Base-by-base conservation (phyloP, 2,329 filamentous ascomycete genomes). In the Colletotrichum sublineola region DNA sequence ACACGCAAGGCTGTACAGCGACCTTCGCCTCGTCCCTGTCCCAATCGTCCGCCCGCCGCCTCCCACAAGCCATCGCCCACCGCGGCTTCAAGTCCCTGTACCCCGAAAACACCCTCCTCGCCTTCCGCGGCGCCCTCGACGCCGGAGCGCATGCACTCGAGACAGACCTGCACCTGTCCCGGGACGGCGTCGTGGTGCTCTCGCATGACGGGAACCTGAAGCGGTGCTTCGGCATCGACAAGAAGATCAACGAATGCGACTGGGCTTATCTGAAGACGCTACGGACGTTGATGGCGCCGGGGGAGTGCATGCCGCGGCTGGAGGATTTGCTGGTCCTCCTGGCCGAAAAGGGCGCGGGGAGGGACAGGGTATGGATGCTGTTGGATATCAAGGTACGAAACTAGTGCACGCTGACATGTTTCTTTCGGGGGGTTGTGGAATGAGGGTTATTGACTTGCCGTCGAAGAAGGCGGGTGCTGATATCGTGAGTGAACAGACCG, bases 41-140 rank as follows among this genome's bases (percentile, higher is more conserved):
- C 3, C 73, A 78, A 33, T 70, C 77, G 15, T 71, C 74, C 33
- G 75, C 77, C 5, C 46, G n/a, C 9, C 78, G 75, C 33, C 80
- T 90, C 62, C 93, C 94, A 1, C 92, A 94, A 79, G 88, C 90
- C 67, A 94, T 96, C 74, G 93, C 92, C 1, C 94, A 96, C 83
- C 87, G 94, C 69, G 94, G 94, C 56, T 94, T 92, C 86, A 96
- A 94, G 79, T 90, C 91, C 0, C 86, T 87, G 63, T 93, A 88
- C 76, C 94, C 96, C 0, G 96, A 98, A 81, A 98, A 98, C 82
- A 93, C 93, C 1, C 90, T 98, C 87, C 88, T 86, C 20, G 93
- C 93, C 9, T 97, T 97, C 82, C 85, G 85, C 69, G 92, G 88
- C 38, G 95, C 95, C 1, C 87, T 96, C 2, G 84, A 90, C 42